Conservation (phyloP, 73 alveolate species). For the Blepharisma stoltei region DNA sequence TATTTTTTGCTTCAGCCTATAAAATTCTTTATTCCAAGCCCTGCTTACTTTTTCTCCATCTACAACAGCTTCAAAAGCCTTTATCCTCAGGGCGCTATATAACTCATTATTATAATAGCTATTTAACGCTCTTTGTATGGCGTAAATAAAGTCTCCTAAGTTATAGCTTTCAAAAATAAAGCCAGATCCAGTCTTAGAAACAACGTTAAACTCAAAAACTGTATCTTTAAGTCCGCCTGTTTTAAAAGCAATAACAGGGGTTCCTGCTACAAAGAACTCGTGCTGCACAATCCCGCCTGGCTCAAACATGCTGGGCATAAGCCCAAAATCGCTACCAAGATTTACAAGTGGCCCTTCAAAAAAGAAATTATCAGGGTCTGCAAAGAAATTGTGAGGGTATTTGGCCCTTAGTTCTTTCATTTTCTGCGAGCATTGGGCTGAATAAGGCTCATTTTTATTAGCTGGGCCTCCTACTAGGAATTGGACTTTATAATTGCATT, state of each 20-base stretch:
- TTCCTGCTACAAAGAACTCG: conserved; percentile 97
- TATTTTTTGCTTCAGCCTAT: conserved; percentile 74
- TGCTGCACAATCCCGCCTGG: conserved; percentile 99
- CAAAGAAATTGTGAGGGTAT: conserved; percentile 97
- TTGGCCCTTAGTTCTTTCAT: conserved; percentile 73
- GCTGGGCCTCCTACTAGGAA: conserved; percentile 97
- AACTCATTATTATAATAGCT: conserved; percentile 67
- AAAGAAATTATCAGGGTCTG: conserved; percentile 95
- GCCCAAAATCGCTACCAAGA: conserved; percentile 95
- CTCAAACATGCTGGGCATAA: conserved; percentile 97
- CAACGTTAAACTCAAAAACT: conserved; percentile 78
- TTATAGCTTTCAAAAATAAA: conserved; percentile 78
- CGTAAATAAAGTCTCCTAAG: conserved; percentile 78
- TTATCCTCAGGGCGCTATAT: conserved; percentile 79
- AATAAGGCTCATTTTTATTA: conserved; percentile 81
- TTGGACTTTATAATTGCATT: conserved; percentile 70
- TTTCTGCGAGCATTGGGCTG: conserved; percentile 79
- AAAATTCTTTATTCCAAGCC: conserved; percentile 96
- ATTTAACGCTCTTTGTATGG: conserved; percentile 86
- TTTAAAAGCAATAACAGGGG: conserved; percentile 97
- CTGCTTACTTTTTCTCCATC: conserved; percentile 89
- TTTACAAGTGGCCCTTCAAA: conserved; percentile 92
- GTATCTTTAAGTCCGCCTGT: conserved; percentile 98
- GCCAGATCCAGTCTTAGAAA: conserved; percentile 88
- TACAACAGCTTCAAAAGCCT: conserved; percentile 86